Evolutionary conservation across 1,139 yeast species (phyloP), one percentile per base, ranked within the genome.

Genomic region (Spencermartinsiella ligniputridi): DNA sequence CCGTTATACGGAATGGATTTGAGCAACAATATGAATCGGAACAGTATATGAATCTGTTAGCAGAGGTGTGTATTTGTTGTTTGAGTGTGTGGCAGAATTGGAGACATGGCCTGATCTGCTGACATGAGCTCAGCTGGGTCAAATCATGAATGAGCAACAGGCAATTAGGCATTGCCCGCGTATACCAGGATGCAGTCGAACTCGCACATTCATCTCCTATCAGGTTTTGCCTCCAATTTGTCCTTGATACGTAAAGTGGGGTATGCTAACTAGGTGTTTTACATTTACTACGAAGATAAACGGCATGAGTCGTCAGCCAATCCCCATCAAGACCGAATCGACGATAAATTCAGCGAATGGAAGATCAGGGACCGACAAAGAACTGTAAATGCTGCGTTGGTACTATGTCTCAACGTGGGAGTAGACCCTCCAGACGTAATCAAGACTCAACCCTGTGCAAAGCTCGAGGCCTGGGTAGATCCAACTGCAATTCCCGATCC

Each of bases 351-450:
- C 61, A 68, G 79, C 3, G 97, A 92, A 59, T 92, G 98, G 98
- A 85, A 94, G 55, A 85, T 88, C 75, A 81, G 83, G 52, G 96
- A 89, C 56, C 78, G 96, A 35, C 96, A 86, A 60, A 84, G 90
- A 61, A 94, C 99, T 1, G 89, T 90, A n/a, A 81, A 87, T 48
- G 98, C 97, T 0, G 97, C 96, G 12, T 70, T 92, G 22, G 90
- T 92, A 42, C 68, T 92, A 40, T 92, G 99, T 62, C 71, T 92
- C 36, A 92, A 94, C 60, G 69, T 92, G 40, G 97, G 98, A 3
- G 97, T 92, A 2, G 97, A 92, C 54, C 98, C 99, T 2, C 98
- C 99, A 1, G 98, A 94, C 64, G 81, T 90, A 30, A 80, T 87
- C 66, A 88, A 89, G 63, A 89, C 97, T 0, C 90, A 86, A 52